These are phyloP conservation scores for Asterophora parasitica DNA, from an alignment of 768 basidiomycete species.

Conservation along the genomic window DNA sequence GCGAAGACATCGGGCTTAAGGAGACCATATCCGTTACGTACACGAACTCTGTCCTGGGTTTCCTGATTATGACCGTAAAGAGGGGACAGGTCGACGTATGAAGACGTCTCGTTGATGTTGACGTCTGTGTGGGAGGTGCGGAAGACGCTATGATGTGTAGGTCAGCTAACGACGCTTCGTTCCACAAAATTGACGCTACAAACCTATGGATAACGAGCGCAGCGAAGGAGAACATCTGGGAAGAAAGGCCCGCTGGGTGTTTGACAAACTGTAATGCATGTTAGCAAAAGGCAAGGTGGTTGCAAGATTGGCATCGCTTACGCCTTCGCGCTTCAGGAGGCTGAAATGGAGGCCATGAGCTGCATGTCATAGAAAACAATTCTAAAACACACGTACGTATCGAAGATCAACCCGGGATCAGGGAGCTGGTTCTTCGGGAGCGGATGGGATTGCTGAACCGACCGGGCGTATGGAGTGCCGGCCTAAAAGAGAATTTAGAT, in stretches of 20 bases:
- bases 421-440: slow-evolving; percentile 67
- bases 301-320: slow-evolving; percentile 21
- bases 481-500: slow-evolving; percentile 32
- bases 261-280: slow-evolving; percentile 47
- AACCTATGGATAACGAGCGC: slow-evolving; percentile 78
- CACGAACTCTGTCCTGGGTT: slow-evolving; percentile 52
- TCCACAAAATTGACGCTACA: slow-evolving; percentile 6
- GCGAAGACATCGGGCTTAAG: slow-evolving; percentile 72
- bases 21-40: slow-evolving; percentile 59
- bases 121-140: slow-evolving; percentile 66
- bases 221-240: slow-evolving; percentile 78
- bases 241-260: slow-evolving; percentile 77
- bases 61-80: slow-evolving; percentile 73
- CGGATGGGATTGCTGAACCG: slow-evolving; percentile 66
- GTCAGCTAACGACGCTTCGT: neutral
- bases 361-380: neutral
- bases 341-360: slow-evolving; percentile 6
- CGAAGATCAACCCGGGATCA: slow-evolving; percentile 77
- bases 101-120: slow-evolving; percentile 78
- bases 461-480: slow-evolving; percentile 75
- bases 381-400: slow-evolving; percentile 41
- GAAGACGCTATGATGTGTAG: slow-evolving; percentile 54
- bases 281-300: neutral
- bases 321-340: slow-evolving; percentile 67
- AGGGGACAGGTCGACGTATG: slow-evolving; percentile 81